phyloP scores from a whole-genome alignment of 192 early-diverging fungal species.

The Coemansia sp. region DNA sequence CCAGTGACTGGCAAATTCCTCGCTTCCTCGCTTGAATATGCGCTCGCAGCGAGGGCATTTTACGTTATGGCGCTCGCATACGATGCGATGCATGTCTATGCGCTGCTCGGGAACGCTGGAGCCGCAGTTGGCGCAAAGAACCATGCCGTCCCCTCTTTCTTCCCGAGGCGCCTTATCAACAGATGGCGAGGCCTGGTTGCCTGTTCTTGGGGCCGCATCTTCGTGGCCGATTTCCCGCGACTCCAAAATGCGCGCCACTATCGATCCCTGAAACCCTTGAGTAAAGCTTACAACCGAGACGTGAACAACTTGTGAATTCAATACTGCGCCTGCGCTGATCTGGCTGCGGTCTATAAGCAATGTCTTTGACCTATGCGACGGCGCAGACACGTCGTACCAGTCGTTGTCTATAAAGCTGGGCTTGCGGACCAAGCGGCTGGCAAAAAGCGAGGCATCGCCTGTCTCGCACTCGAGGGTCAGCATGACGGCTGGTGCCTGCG shows the following conservation, averaged over 20 bases:
- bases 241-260: constrained; percentile 14
- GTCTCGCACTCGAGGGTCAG: constrained; percentile 16
- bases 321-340: constrained; percentile 13
- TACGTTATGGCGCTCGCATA: constrained; percentile 79
- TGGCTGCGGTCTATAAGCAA: constrained; percentile 14
- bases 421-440: constrained; percentile 26
- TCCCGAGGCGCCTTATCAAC: neutral
- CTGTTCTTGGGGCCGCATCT: constrained; percentile 10
- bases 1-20: constrained; percentile 69
- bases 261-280: constrained; percentile 3
- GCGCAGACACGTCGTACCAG: constrained; percentile 35
- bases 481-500: constrained; percentile 4
- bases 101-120: constrained; percentile 62
- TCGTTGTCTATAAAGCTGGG: constrained; percentile 22
- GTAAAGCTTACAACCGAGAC: constrained; percentile 21
- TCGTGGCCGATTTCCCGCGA: neutral
- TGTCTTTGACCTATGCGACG: constrained; percentile 28
- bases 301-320: constrained; percentile 4
- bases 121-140: constrained; percentile 66
- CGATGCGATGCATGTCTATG: constrained; percentile 66
- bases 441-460: constrained; percentile 39
- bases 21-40: constrained; percentile 64
- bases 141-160: neutral
- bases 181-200: constrained; percentile 25
- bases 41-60: constrained; percentile 62